A percentile compares a stretch with the other conserved stretches of the same genome.
Evolutionary conservation across 306 rosid genomes (phyloP).

Genomic region (Comarum palustre): DNA sequence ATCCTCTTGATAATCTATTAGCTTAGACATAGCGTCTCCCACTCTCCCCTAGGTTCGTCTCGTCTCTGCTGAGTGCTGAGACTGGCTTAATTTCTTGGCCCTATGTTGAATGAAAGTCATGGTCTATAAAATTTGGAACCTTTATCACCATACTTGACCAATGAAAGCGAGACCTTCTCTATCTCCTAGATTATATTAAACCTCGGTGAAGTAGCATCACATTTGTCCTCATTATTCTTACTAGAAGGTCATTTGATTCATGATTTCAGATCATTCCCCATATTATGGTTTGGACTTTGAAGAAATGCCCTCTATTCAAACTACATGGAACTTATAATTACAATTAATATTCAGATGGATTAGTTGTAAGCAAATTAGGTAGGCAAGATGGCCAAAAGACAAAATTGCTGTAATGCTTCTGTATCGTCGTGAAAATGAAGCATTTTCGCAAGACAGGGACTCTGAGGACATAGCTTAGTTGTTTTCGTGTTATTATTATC

Average conservation of each 20-base stretch:
- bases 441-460: neutral
- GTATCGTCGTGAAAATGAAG: conserved; percentile 9
- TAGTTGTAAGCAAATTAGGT: conserved; percentile 9
- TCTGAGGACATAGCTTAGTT: neutral
- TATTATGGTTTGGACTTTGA: conserved; percentile 33
- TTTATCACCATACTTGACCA: conserved; percentile 14
- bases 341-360: neutral
- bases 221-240: conserved; percentile 6
- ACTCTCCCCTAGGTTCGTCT: conserved; percentile 4
- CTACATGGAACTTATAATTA: conserved; percentile 10
- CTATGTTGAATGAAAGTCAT: conserved; percentile 1
- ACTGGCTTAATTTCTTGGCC: neutral
- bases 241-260: neutral
- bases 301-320: conserved; percentile 31
- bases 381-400: conserved; percentile 1
- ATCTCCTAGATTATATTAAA: neutral
- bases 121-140: neutral
- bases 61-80: neutral
- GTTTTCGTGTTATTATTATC: neutral
- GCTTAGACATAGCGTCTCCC: neutral
- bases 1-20: neutral
- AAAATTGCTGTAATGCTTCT: neutral
- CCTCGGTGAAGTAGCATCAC: conserved; percentile 19
- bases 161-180: conserved; percentile 1
- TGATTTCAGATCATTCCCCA: conserved; percentile 18